Conservation (phyloP, 2,329 filamentous ascomycete genomes). For the Microcyclospora pomicola region DNA sequence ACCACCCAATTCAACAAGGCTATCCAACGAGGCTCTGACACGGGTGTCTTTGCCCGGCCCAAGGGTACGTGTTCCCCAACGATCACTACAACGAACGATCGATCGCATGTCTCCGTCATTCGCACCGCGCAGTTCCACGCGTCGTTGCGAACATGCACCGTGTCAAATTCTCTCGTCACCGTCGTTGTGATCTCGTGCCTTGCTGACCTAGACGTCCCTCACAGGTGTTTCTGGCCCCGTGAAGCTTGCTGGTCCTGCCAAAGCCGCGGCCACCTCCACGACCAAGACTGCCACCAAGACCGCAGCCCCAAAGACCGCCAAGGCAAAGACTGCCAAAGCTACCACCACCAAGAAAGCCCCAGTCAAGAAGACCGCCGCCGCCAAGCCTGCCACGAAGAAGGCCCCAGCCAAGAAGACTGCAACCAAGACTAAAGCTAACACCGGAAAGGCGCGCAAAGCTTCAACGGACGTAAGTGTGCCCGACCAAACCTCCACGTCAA, state of each 20-base stretch:
- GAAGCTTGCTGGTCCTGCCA: constrained; percentile 48
- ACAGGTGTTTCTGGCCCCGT: constrained; percentile 72
- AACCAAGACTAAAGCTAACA: constrained; percentile 24
- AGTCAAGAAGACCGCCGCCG: constrained; percentile 29
- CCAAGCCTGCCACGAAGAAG: constrained; percentile 33
- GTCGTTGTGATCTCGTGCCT: neutral
- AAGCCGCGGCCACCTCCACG: constrained; percentile 24
- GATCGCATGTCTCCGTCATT: constrained; percentile 3
- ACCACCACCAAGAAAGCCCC: constrained; percentile 16
- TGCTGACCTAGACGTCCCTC: constrained; percentile 14
- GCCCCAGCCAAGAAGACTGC: constrained; percentile 21
- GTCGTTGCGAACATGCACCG: neutral
- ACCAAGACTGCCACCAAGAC: constrained; percentile 39
- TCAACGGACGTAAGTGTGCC: constrained; percentile 18
- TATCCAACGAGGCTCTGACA: constrained; percentile 68
- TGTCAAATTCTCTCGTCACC: too few relatives aligned
- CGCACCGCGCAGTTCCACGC: constrained; percentile 4
- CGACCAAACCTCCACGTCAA: neutral
- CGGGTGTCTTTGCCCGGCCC: constrained; percentile 74
- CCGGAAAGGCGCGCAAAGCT: constrained; percentile 32
- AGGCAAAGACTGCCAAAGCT: constrained; percentile 30
- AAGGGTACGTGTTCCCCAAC: constrained; percentile 53
- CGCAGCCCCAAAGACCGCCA: constrained; percentile 33
- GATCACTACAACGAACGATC: constrained; percentile 9
- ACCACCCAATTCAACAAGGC: constrained; percentile 76